Evolutionary conservation across 2,329 filamentous ascomycete genomes (phyloP).

Genomic region (Didymella pinodella): DNA sequence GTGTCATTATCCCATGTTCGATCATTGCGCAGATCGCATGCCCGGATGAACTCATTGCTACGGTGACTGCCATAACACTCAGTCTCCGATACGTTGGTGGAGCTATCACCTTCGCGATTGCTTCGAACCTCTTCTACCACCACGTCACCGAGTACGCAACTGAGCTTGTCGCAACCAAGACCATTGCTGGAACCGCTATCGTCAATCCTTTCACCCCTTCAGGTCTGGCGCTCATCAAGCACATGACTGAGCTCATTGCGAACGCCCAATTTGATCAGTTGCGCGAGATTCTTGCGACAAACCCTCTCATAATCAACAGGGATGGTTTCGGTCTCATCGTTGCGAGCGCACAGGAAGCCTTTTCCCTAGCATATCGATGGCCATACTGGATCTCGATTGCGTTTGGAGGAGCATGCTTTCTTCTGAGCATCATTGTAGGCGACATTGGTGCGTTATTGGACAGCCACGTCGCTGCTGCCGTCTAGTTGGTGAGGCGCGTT

Average conservation of each 20-base stretch:
- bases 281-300: conserved; percentile 56
- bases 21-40: conserved; percentile 75
- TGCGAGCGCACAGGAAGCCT: conserved; percentile 63
- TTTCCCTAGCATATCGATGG: conserved; percentile 65
- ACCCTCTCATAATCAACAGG: conserved; percentile 53
- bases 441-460: conserved; percentile 57
- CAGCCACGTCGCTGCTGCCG: conserved; percentile 24
- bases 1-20: conserved; percentile 71
- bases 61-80: conserved; percentile 71
- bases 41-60: conserved; percentile 74
- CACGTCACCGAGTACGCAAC: conserved; percentile 34
- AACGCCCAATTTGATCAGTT: conserved; percentile 47
- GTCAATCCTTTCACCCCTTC: conserved; percentile 49
- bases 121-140: conserved; percentile 48
- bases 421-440: conserved; percentile 66
- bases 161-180: conserved; percentile 45
- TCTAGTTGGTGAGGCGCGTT: background rate
- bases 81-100: conserved; percentile 75
- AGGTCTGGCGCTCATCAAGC: conserved; percentile 58
- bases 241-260: conserved; percentile 53
- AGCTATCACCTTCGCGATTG: conserved; percentile 67
- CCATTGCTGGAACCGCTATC: conserved; percentile 60
- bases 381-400: conserved; percentile 70
- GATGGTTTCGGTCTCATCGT: conserved; percentile 57
- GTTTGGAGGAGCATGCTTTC: conserved; percentile 64